Conservation (phyloP, 345 rosid genomes). For the Hevea brasiliensis region DNA sequence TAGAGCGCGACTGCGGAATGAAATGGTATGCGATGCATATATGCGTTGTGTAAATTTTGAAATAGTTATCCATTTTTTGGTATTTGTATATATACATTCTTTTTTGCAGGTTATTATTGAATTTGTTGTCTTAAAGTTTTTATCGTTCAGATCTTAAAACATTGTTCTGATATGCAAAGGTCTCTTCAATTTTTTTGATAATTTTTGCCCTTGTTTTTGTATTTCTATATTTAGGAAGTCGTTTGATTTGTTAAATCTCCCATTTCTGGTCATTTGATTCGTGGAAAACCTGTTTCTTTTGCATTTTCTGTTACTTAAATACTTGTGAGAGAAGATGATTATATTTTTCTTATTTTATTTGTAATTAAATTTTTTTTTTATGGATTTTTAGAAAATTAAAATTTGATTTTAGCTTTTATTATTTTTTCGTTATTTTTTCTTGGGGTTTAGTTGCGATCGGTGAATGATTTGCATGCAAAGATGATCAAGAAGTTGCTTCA, state of each 20-base stretch:
- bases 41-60: conserved; percentile 2
- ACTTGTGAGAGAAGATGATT: background rate
- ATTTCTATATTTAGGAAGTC: background rate
- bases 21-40: conserved; percentile 60
- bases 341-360: background rate
- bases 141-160: conserved; percentile 25
- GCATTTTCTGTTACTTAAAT: conserved; percentile 1
- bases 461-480: conserved; percentile 14
- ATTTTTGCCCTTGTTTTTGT: background rate
- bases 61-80: background rate
- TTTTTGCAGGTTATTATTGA: conserved; percentile 15
- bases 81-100: background rate
- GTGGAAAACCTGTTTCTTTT: background rate
- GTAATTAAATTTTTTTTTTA: background rate
- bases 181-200: background rate
- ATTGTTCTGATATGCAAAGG: conserved; percentile 17
- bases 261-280: conserved; percentile 8
- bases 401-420: background rate
- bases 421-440: background rate
- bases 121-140: conserved; percentile 10
- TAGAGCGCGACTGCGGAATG: conserved; percentile 62
- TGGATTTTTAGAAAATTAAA: background rate
- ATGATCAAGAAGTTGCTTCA: background rate
- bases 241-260: background rate
- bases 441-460: background rate